A percentile compares a stretch with the other conserved stretches of the same genome.
Evolutionary conservation across 78 protist genomes (phyloP).

Genomic region (Dictyostelium intermedium): DNA sequence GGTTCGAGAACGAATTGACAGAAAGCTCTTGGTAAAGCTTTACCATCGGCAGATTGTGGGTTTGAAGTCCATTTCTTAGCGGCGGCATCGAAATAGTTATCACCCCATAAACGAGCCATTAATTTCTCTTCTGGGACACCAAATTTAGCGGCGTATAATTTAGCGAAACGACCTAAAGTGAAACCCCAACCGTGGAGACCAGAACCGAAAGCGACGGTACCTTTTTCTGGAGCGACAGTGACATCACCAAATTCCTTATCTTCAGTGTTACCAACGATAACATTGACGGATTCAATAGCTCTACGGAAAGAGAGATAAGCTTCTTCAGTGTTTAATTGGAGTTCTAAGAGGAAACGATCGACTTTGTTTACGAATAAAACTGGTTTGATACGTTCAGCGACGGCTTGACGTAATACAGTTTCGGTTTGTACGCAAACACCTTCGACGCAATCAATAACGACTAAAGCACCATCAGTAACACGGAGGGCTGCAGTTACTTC

Average conservation of each 20-base stretch:
- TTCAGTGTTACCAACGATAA: constrained; percentile 91
- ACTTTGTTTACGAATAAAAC: constrained; percentile 98
- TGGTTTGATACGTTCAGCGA: constrained; percentile 98
- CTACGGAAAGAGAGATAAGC: constrained; percentile 93
- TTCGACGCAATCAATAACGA: constrained; percentile 99
- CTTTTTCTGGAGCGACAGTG: constrained; percentile 91
- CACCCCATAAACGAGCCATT: constrained; percentile 98
- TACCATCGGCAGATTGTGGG: constrained; percentile 69
- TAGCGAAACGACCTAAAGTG: constrained; percentile 96
- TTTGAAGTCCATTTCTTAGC: constrained; percentile 94
- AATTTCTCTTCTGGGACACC: constrained; percentile 90
- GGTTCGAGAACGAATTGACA: constrained; percentile 98
- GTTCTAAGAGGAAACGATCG: constrained; percentile 98
- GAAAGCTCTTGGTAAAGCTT: constrained; percentile 94
- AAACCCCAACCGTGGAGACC: constrained; percentile 99
- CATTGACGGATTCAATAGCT: constrained; percentile 95
- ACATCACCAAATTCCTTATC: constrained; percentile 97
- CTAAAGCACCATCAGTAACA: constrained; percentile 99
- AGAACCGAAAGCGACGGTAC: constrained; percentile 98
- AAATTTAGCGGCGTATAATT: constrained; percentile 91
- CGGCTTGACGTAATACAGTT: constrained; percentile 99
- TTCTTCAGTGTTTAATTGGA: constrained; percentile 96
- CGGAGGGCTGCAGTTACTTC: constrained; percentile 99
- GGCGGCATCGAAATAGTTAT: constrained; percentile 94
- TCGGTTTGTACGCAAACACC: constrained; percentile 99